These are phyloP conservation scores for Penicillium argentinense DNA, from an alignment of 495 filamentous ascomycete genomes.

Conservation along the genomic window DNA sequence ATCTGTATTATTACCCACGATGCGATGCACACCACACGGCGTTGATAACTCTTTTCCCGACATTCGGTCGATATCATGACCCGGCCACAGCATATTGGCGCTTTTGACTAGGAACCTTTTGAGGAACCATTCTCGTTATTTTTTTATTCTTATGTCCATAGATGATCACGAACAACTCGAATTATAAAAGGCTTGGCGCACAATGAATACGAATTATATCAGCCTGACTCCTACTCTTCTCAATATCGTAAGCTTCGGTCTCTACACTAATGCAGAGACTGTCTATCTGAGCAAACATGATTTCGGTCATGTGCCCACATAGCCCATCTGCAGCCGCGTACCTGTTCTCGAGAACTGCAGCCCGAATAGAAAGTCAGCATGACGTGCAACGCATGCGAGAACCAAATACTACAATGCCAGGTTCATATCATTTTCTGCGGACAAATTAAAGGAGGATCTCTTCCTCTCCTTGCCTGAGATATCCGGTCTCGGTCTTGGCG, in stretches of 20 bases:
- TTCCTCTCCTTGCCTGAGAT: background rate
- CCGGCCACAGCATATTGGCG: slow-evolving; percentile 21
- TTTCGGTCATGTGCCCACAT: slow-evolving; percentile 5
- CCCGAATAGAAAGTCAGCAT: slow-evolving; percentile 5
- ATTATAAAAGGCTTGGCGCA: slow-evolving; percentile 1
- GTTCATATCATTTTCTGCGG: background rate
- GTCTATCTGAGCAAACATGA: background rate
- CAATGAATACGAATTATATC: no score
- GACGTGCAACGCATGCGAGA: background rate
- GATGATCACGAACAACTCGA: background rate
- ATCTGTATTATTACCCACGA: slow-evolving; percentile 29
- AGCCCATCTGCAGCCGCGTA: background rate
- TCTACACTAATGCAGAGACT: no score
- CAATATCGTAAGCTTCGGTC: background rate
- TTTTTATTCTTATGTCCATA: slow-evolving; percentile 11
- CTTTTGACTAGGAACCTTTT: slow-evolving; percentile 11
- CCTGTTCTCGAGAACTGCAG: slow-evolving; percentile 4
- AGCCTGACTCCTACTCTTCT: no score
- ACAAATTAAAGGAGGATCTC: background rate
- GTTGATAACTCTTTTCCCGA: slow-evolving; percentile 17
- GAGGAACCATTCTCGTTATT: slow-evolving; percentile 13
- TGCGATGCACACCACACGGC: slow-evolving; percentile 18
- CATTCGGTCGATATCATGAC: slow-evolving; percentile 4
- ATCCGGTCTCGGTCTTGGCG: background rate
- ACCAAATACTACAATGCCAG: background rate